Percentiles rank a stretch among this genome's conserved stretches.
phyloP scores from a whole-genome alignment of 2,329 filamentous ascomycete genomes.

The Botrytis squamosa region DNA sequence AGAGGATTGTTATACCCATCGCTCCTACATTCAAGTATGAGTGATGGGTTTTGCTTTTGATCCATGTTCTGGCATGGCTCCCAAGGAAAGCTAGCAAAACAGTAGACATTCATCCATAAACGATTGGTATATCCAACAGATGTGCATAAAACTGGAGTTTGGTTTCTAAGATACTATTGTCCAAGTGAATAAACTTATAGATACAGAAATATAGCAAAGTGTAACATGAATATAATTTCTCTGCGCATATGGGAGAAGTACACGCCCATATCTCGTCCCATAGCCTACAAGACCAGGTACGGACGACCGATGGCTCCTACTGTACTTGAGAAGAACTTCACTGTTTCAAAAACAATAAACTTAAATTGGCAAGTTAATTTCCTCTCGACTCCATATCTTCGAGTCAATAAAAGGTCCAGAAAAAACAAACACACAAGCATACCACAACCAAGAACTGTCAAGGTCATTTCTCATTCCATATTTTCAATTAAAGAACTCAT shows the following conservation, averaged over 20 bases:
- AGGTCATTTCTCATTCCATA: conserved; percentile 54
- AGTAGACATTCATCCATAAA: not conserved
- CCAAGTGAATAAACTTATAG: too few species aligned
- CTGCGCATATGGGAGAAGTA: not conserved
- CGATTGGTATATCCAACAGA: not conserved
- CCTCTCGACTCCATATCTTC: not conserved
- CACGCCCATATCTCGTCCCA: not conserved
- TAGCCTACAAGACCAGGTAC: not conserved
- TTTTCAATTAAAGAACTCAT: not conserved
- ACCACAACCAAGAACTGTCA: conserved; percentile 83
- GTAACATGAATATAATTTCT: not conserved
- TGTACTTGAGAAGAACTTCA: not conserved
- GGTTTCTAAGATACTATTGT: fast-evolving
- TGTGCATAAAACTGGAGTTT: not conserved
- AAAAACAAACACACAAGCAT: conserved; percentile 40
- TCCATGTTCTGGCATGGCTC: not conserved
- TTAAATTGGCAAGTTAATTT: not conserved
- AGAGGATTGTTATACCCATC: conserved; percentile 82
- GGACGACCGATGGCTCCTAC: not conserved
- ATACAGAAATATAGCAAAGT: not conserved
- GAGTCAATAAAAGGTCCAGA: not conserved
- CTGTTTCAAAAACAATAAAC: not conserved
- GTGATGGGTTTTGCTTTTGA: not conserved
- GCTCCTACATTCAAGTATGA: conserved; percentile 55
- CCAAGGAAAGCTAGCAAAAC: not conserved